Evolutionary conservation across 441 rosid species (phyloP), one percentile per base, ranked within the genome.

Genomic region (Biscutella laevigata): DNA sequence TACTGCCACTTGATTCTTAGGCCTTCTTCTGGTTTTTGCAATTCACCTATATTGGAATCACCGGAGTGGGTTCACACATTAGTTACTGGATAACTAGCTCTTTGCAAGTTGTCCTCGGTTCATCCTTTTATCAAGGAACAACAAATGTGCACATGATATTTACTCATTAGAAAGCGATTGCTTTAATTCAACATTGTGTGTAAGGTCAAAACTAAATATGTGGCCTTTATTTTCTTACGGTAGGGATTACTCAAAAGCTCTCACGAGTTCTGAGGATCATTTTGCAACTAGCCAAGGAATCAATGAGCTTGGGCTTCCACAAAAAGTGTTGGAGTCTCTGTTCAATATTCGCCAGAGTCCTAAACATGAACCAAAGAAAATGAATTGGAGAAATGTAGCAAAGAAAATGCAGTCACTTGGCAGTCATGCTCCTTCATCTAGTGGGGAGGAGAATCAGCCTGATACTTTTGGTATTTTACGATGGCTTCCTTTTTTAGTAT

Each of bases 331-430:
- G 74, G 95, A 83, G 68, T 79, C 84, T 57, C 75, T 90, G 65
- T 90, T 81, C 78, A 81, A 78, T 64, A 57, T 77, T 39, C 65
- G 81, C 52, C 74, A 61, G 72, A 84, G 80, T 68, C 47, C 84
- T 53, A 80, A 82, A 62, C 79, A 64, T 24, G 89, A 84, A 73
- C 82, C 86, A 35, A 61, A 67, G 61, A 72, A 83, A 34, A 81
- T 83, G 92, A 77, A 74, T 71, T 90, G 98, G 98, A 81, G 78
- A 74, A 77, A 77, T 57, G 79, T 87, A 43, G 88, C 79, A 40
- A 87, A 78, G 74, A 87, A 90, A 74, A 61, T 87, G 87, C 83
- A 75, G 70, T 70, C 77, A 21, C 74, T 90, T 59, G 72, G 59
- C 58, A 27, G 62, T 64, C 79, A 80, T 75, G 60, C 64, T 64